Evolutionary conservation across 2,329 filamentous ascomycete genomes (phyloP).

Genomic region (Sporothrix humicola): DNA sequence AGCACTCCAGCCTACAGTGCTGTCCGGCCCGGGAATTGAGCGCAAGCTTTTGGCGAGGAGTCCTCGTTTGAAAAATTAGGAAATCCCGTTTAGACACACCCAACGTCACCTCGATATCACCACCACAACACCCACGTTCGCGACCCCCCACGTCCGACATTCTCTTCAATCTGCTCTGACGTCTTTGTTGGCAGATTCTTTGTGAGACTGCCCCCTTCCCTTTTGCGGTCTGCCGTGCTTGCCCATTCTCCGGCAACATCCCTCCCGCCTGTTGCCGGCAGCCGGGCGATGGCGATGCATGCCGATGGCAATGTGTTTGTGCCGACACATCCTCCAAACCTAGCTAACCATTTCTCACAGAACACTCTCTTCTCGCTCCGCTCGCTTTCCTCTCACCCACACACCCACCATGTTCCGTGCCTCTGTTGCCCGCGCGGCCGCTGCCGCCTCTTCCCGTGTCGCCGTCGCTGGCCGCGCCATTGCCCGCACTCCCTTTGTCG

Average conservation of each 20-base stretch:
- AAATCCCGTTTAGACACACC: neutral
- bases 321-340: neutral
- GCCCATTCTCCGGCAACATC: no score
- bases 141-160: neutral
- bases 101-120: neutral
- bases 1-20: neutral
- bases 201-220: neutral
- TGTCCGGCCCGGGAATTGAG: conserved; percentile 32
- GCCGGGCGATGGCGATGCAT: neutral
- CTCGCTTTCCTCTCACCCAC: conserved; percentile 42
- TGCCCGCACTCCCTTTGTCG: conserved; percentile 42
- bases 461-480: conserved; percentile 53
- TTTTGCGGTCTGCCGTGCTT: no score
- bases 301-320: neutral
- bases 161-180: conserved; percentile 10
- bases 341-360: neutral
- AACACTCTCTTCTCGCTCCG: neutral
- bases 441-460: conserved; percentile 59
- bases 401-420: conserved; percentile 78
- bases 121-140: neutral
- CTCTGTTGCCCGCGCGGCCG: conserved; percentile 51
- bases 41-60: conserved; percentile 29
- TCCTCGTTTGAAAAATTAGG: conserved; percentile 10
- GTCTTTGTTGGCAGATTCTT: conserved; percentile 5
- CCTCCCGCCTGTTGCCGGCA: neutral